Evolutionary conservation across 306 rosid genomes (phyloP).

Genomic region (Cicer pinnatifidum): DNA sequence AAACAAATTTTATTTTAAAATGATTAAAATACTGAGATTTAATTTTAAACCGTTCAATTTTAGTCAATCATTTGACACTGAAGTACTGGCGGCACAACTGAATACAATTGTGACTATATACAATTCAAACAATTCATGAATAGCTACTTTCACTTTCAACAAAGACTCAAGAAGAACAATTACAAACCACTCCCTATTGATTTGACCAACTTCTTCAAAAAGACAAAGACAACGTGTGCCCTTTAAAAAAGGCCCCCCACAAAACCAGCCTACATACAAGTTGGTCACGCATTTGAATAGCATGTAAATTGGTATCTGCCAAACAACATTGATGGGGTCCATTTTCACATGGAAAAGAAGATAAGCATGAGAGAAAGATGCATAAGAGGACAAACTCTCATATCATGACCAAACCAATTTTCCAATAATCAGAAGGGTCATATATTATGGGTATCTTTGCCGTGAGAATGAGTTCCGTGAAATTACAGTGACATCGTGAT

Average conservation of each 20-base stretch:
- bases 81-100: too few species aligned
- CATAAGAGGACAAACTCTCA: slow-evolving; percentile 28
- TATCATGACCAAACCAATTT: slow-evolving; percentile 4
- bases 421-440: slow-evolving; percentile 8
- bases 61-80: too few species aligned
- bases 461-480: too few species aligned
- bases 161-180: slow-evolving; percentile 6
- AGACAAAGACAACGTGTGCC: slow-evolving; percentile 41
- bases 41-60: too few species aligned
- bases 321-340: slow-evolving; percentile 42
- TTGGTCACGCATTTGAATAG: slow-evolving; percentile 45
- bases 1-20: too few species aligned
- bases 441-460: neutral
- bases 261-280: slow-evolving; percentile 18
- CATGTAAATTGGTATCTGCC: slow-evolving; percentile 44
- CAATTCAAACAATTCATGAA: neutral
- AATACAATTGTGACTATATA: too few species aligned
- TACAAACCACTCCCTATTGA: slow-evolving; percentile 29
- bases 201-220: slow-evolving; percentile 44
- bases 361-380: slow-evolving; percentile 32
- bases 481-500: too few species aligned
- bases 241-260: slow-evolving; percentile 48
- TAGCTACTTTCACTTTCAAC: slow-evolving; percentile 38
- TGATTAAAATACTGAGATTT: too few species aligned
- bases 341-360: slow-evolving; percentile 35